Evolutionary conservation across 139 green algal species (phyloP), one percentile per base, ranked within the genome.

Genomic region (Diplosphaera chodatii): DNA sequence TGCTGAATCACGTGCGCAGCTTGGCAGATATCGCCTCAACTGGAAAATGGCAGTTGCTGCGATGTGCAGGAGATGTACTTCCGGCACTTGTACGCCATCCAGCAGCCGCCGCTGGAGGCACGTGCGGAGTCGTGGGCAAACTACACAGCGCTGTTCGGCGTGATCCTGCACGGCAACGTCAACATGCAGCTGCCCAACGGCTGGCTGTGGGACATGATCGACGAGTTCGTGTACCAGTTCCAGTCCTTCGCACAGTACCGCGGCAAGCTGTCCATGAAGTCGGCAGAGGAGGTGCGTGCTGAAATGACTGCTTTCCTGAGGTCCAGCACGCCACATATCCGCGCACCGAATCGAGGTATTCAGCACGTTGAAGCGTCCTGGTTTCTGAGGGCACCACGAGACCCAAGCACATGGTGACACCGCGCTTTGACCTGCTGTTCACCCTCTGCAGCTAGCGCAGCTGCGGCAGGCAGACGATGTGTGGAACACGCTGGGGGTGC

Each of bases 201-300:
- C 37, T 99, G 96, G 96, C 85, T 99, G 67, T 99, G 92, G 91
- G 92, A 98, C 82, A 99, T 99, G 93, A 78, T 99, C 32, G 96
- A 99, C 72, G 96, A 99, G 84, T 99, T 98, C 84, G 84, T 98
- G 25, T 99, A 99, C 82, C 96, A 99, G 86, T 96, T 96, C 76
- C 94, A 99, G 84, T 87, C 80, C 13, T 97, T 93, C 75, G 83
- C 82, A 70, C 89, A 96, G 77, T 96, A 90, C 81, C 83, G 92
- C 32, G 82, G 86, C 40, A 95, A 95, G 79, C 64, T 93, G 67
- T 55, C 76, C 13, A 75, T 67, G 32, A 93, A 94, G 80, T 83
- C 80, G 3, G 66, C 83, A 0, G 88, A 96, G 66, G 94, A 98
- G 48, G 48, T 59, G 48, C 18, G 48, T 18, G 13, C 16, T 59